These are phyloP conservation scores for Solanum lignicaule DNA, from an alignment of 257 asterid species.

Conservation along the genomic window DNA sequence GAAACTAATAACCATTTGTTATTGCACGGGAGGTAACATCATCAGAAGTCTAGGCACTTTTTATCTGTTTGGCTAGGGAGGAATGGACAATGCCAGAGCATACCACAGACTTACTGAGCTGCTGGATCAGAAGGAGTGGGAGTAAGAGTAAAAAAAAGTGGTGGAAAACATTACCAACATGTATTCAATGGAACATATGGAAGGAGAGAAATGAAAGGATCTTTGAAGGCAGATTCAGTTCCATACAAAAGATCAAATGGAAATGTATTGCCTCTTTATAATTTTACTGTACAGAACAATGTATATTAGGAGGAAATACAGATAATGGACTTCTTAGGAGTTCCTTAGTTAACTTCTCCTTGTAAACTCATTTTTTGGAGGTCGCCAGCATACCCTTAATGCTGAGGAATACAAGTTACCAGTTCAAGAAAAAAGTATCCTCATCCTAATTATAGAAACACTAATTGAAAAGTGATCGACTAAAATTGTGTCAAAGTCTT, in stretches of 20 bases:
- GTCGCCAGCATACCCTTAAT: background rate
- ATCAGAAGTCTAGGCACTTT: background rate
- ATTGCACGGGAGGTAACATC: background rate
- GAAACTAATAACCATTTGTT: background rate
- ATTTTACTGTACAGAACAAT: background rate
- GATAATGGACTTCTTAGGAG: background rate
- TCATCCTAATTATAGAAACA: background rate
- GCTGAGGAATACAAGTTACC: background rate
- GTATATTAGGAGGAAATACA: background rate
- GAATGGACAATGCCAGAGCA: background rate
- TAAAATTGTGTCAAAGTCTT: background rate
- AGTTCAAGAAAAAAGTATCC: background rate
- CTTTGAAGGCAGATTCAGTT: background rate
- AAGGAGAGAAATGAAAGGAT: background rate
- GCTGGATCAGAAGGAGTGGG: background rate
- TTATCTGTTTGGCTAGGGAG: background rate
- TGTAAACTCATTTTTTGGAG: background rate
- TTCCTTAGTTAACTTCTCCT: background rate
- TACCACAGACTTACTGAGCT: background rate
- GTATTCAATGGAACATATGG: background rate
- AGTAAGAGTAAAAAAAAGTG: background rate
- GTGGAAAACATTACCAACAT: background rate
- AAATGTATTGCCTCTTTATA: background rate
- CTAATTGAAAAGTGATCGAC: background rate
- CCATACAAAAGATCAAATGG: background rate